These are phyloP conservation scores for Mycena chlorophos DNA, from an alignment of 768 basidiomycete genomes.

Conservation along the genomic window DNA sequence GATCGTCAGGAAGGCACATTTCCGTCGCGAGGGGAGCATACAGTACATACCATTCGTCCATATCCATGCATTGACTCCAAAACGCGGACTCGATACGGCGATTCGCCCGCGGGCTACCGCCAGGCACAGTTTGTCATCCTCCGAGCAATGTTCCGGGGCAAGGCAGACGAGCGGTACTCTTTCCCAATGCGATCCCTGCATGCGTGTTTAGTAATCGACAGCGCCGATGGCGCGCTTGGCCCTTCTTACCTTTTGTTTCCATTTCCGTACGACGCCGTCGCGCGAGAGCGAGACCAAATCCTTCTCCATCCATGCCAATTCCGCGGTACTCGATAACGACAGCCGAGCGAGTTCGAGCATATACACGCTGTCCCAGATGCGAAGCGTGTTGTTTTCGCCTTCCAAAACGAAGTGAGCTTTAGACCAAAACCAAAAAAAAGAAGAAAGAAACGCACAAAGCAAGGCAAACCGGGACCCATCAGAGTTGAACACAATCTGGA, in stretches of 20 bases:
- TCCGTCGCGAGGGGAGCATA: neutral
- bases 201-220: neutral
- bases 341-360: conserved; percentile 57
- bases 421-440: neutral
- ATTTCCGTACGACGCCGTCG: conserved; percentile 60
- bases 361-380: conserved; percentile 57
- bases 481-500: conserved; percentile 49
- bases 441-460: conserved; percentile 45
- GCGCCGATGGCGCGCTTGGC: neutral
- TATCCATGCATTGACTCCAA: conserved; percentile 66
- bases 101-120: conserved; percentile 58
- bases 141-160: conserved; percentile 37
- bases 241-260: conserved; percentile 53
- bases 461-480: conserved; percentile 60
- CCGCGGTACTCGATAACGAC: conserved; percentile 48
- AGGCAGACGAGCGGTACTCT: conserved; percentile 57
- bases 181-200: conserved; percentile 54
- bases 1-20: conserved; percentile 6
- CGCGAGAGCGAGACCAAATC: conserved; percentile 57
- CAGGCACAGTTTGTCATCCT: conserved; percentile 48
- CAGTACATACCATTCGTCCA: conserved; percentile 58
- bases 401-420: conserved; percentile 3
- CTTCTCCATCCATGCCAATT: conserved; percentile 60
- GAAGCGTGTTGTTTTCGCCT: conserved; percentile 62
- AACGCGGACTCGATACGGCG: conserved; percentile 59